A percentile compares a stretch with the other conserved stretches of the same genome.
phyloP scores from a whole-genome alignment of 495 filamentous ascomycete genomes.

The Podospora australis region DNA sequence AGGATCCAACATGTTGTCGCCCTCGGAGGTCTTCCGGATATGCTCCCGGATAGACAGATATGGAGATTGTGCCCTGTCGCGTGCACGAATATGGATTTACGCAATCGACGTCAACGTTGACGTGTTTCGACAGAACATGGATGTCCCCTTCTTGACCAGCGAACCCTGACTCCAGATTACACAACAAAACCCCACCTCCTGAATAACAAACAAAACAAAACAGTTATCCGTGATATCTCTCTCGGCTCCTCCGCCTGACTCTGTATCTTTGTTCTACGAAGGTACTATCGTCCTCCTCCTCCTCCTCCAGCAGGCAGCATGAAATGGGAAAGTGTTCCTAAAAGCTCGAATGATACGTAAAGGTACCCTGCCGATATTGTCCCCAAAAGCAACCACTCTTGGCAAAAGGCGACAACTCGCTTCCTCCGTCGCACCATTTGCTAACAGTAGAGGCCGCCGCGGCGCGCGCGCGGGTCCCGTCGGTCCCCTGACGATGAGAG shows the following conservation, averaged over 20 bases:
- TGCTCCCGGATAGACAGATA: not conserved
- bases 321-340: not conserved
- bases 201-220: not conserved
- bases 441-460: no score
- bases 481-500: not conserved
- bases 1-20: no score
- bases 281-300: no score
- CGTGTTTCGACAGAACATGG: conserved; percentile 1
- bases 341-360: not conserved
- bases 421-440: conserved; percentile 5
- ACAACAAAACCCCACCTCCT: not conserved
- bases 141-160: not conserved
- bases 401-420: not conserved
- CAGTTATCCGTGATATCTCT: no score
- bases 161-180: not conserved
- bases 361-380: not conserved
- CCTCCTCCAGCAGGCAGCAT: not conserved
- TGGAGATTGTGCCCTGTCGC: no score
- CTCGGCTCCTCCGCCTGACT: no score
- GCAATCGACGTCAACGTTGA: conserved; percentile 1
- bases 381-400: conserved; percentile 2
- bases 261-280: no score
- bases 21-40: no score
- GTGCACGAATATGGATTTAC: no score
- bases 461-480: no score